Conservation (phyloP, 345 rosid species). For the Angophora floribunda region DNA sequence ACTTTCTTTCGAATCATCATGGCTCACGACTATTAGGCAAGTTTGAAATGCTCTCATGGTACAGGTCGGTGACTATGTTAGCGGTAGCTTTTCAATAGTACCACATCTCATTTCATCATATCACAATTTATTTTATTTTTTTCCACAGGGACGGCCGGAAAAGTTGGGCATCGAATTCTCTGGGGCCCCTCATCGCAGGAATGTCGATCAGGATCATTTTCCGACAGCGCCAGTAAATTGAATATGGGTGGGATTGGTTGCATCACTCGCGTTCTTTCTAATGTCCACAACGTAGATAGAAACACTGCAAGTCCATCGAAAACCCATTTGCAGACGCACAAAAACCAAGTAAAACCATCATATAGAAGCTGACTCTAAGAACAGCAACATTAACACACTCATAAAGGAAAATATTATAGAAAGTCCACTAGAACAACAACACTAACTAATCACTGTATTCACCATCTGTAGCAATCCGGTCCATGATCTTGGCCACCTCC, state of each 20-base stretch:
- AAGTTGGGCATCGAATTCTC: background rate
- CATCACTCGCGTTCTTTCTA: background rate
- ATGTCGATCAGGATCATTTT: background rate
- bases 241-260: background rate
- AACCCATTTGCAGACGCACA: background rate
- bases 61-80: background rate
- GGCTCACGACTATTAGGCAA: background rate
- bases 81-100: background rate
- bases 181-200: background rate
- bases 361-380: background rate
- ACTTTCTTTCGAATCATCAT: background rate
- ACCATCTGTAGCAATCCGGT: background rate
- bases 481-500: constrained; percentile 6
- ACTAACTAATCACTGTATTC: background rate
- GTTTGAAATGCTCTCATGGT: background rate
- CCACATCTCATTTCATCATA: background rate
- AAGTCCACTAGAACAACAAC: background rate
- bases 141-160: background rate
- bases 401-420: background rate
- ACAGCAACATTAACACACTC: background rate
- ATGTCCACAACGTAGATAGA: background rate
- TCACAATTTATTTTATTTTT: background rate
- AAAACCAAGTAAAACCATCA: background rate
- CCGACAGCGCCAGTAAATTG: background rate
- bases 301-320: background rate